Conservation (phyloP, 306 rosid genomes). For the Psophocarpus tetragonolobus region DNA sequence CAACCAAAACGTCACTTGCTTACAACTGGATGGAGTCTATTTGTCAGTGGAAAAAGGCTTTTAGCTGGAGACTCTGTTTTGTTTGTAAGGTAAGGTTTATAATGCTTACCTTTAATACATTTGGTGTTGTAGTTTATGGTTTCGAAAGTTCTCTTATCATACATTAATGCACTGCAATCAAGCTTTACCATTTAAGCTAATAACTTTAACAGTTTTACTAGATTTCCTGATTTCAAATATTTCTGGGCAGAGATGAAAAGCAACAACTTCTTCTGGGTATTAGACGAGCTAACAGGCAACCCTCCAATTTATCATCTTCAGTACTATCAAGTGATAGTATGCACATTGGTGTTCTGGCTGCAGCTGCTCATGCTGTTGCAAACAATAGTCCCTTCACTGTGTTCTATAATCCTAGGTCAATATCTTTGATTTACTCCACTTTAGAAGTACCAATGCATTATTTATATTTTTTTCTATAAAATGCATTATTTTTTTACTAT, state of each 20-base stretch:
- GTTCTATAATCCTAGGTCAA: constrained; percentile 77
- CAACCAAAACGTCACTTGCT: constrained; percentile 85
- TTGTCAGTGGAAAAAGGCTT: constrained; percentile 75
- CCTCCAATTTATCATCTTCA: constrained; percentile 64
- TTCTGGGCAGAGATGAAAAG: constrained; percentile 65
- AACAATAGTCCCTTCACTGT: constrained; percentile 74
- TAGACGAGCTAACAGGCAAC: constrained; percentile 81
- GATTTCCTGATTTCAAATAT: not conserved
- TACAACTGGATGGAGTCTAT: constrained; percentile 85
- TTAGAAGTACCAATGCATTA: not conserved
- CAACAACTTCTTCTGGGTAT: constrained; percentile 79
- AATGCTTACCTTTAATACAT: not conserved
- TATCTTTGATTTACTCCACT: not conserved
- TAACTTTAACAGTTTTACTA: not conserved
- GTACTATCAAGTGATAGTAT: constrained; percentile 48
- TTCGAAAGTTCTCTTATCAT: not conserved
- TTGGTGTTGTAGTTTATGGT: not conserved
- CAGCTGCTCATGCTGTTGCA: constrained; percentile 83
- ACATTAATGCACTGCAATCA: not conserved
- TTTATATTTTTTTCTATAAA: no score
- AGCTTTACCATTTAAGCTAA: not conserved
- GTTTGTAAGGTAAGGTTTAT: constrained; percentile 62
- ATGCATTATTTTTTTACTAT: not conserved
- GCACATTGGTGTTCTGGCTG: constrained; percentile 69
- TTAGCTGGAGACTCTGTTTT: constrained; percentile 78